A percentile compares a stretch with the other conserved stretches of the same genome.
phyloP scores from a whole-genome alignment of 352 stramenopile genomes.

The Phytopythium litorale region DNA sequence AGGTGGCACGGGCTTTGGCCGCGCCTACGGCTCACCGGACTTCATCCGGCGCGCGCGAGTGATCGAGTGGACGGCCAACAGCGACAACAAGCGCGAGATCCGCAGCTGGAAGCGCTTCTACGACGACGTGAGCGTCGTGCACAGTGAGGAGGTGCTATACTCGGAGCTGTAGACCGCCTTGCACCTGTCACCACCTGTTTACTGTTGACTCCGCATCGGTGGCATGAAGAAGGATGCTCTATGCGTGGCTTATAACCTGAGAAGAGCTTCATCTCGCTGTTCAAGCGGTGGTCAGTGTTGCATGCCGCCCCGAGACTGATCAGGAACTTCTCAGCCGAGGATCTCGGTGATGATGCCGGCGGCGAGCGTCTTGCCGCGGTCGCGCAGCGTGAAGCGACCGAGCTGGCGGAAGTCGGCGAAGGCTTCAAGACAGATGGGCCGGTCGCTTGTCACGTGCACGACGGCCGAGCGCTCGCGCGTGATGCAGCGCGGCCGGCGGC shows the following conservation, averaged over 20 bases:
- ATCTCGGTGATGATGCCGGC: constrained; percentile 86
- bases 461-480: constrained; percentile 80
- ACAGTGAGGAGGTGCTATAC: constrained; percentile 30
- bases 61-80: constrained; percentile 38
- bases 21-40: constrained; percentile 21
- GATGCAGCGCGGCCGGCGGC: constrained; percentile 82
- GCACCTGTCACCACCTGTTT: not conserved
- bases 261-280: not conserved
- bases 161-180: constrained; percentile 11
- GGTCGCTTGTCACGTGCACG: constrained; percentile 77
- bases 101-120: constrained; percentile 44
- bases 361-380: constrained; percentile 77
- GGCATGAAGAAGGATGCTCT: too few species aligned
- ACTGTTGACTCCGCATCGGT: too few species aligned
- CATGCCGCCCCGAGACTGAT: not conserved
- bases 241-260: not conserved
- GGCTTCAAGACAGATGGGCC: constrained; percentile 75
- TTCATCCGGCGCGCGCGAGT: constrained; percentile 35
- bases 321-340: constrained; percentile 30
- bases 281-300: not conserved
- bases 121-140: constrained; percentile 24
- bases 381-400: constrained; percentile 77
- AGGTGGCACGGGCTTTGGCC: constrained; percentile 38
- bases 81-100: constrained; percentile 31
- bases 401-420: constrained; percentile 80